Evolutionary conservation across 2,329 filamentous ascomycete genomes (phyloP), one percentile per base, ranked within the genome.

Genomic region (Amauroascus verrucosus): DNA sequence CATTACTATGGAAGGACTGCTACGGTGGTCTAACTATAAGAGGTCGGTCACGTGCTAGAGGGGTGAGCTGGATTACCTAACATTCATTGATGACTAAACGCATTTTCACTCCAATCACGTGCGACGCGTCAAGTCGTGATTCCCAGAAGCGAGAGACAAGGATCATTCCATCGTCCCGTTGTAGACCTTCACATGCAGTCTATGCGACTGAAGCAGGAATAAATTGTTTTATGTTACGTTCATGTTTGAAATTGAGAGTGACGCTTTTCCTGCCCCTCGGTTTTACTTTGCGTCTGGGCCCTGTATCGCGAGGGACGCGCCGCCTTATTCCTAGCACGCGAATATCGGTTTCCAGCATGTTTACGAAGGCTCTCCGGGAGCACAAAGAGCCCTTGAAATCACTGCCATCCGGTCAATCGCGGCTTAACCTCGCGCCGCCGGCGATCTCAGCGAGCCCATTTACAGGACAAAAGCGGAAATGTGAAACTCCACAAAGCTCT

Each of bases 281-380:
- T n/a, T 30, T 9, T 32, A 8, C 33, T 16, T 13, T 32, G 13
- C 22, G 18, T 40, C 28, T 24, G 11, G 6, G 3, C 8, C 40
- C 13, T 24, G 30, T n/a, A 4, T 16, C 22, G 22, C 50, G 20
- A 22, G 40, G 20, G 50, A 46, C 50, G 41, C 50, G 30, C 44
- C 35, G 7, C 5, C 26, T 6, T 40, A 38, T 38, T 33, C 37
- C 46, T 11, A 40, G 4, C 13, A 45, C 22, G n/a, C 45, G 13
- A 8, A 14, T 24, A 32, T 22, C 28, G 11, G 22, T 16, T 9
- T 40, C 26, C n/a, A 54, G 41, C 28, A 72, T 72, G 70, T 72
- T 72, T 50, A 66, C 66, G 40, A 71, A 69, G 56, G 70, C 69
- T n/a, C 63, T 71, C 6, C 64, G 67, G 49, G 65, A 69, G 33